Conservation (phyloP, 2,329 filamentous ascomycete genomes). For the Pseudopyrenochaeta lycopersici region DNA sequence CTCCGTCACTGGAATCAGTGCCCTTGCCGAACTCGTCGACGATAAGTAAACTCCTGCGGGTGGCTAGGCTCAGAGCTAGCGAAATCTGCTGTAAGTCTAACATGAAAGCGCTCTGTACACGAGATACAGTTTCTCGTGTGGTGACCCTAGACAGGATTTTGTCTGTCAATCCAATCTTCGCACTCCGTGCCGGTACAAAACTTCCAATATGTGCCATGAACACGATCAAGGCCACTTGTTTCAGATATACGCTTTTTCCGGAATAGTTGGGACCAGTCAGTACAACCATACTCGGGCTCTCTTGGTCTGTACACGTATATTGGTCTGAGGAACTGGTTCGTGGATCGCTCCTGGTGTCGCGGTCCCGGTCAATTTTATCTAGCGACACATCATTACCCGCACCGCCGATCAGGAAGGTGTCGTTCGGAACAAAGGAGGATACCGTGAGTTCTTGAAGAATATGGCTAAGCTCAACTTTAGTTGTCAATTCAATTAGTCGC, state of each 20-base stretch:
- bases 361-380: background rate
- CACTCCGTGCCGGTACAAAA: conserved; percentile 83
- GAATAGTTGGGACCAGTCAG: conserved; percentile 96
- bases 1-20: conserved; percentile 70
- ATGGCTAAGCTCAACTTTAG: conserved; percentile 61
- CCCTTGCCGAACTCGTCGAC: conserved; percentile 90
- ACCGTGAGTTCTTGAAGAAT: conserved; percentile 86
- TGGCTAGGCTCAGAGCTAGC: conserved; percentile 77
- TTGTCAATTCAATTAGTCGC: background rate
- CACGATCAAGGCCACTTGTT: conserved; percentile 88
- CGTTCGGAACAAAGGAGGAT: conserved; percentile 82
- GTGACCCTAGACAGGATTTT: conserved; percentile 89
- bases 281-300: conserved; percentile 73
- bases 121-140: conserved; percentile 73
- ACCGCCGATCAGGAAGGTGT: conserved; percentile 75
- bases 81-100: conserved; percentile 90
- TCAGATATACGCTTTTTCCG: conserved; percentile 95
- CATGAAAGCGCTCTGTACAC: conserved; percentile 73
- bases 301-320: conserved; percentile 11
- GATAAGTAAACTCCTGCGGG: conserved; percentile 80
- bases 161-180: conserved; percentile 86
- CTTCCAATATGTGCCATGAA: conserved; percentile 91
- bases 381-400: conserved; percentile 18
- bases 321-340: conserved; percentile 9
- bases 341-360: background rate